phyloP scores from a whole-genome alignment of 208 protist genomes.

The Leishmania turanica region DNA sequence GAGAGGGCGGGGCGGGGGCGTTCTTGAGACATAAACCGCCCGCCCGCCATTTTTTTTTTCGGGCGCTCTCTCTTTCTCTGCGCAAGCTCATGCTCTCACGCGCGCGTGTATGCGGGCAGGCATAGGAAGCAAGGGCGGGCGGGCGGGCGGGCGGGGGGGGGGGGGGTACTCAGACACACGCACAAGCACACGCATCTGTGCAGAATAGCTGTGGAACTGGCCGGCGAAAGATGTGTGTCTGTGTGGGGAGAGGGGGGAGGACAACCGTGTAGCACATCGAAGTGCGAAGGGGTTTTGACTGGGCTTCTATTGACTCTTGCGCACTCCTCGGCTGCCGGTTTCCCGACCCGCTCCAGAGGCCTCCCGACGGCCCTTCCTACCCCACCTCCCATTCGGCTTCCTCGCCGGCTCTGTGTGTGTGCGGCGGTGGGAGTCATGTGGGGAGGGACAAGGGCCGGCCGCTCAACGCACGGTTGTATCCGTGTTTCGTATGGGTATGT shows the following conservation, averaged over 20 bases:
- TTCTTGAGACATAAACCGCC: neutral
- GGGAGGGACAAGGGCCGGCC: neutral
- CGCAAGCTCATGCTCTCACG: neutral
- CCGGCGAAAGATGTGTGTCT: neutral
- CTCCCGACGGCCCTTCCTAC: neutral
- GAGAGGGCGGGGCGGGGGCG: neutral
- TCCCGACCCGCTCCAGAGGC: neutral
- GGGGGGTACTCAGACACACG: neutral
- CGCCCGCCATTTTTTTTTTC: neutral
- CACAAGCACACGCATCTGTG: neutral
- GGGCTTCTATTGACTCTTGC: constrained; percentile 2
- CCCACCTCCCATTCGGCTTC: neutral
- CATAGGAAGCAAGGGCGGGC: neutral
- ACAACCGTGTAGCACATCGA: neutral
- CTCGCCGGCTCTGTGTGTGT: neutral
- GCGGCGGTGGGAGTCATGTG: neutral
- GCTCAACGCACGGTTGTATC: neutral
- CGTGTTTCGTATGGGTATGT: neutral
- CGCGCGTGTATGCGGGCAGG: neutral
- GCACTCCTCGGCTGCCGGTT: neutral
- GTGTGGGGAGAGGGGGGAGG: neutral
- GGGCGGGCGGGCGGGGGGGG: neutral
- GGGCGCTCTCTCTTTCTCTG: neutral
- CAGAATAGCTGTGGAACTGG: neutral
- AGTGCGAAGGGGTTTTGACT: constrained; percentile 1